Evolutionary conservation across 805 yeast genomes (phyloP).

Genomic region (Crinitomyces ghanaensis): DNA sequence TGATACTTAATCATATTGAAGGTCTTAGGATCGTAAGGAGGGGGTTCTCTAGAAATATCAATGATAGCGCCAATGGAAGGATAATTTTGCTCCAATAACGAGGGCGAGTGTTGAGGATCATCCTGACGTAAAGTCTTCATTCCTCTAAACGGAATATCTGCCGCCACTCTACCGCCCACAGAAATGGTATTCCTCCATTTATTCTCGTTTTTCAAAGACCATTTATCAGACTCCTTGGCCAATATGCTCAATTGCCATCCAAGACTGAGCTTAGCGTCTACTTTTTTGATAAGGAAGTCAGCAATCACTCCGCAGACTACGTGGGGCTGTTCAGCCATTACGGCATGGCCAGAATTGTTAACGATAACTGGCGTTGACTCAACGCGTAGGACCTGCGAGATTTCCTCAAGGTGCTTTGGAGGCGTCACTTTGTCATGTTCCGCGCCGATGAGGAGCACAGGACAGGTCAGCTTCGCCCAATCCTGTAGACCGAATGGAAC

Average conservation of each 20-base stretch:
- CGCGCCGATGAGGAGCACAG: constrained; percentile 50
- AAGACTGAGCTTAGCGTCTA: constrained; percentile 47
- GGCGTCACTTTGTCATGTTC: constrained; percentile 48
- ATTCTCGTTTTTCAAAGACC: constrained; percentile 67
- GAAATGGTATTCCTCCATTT: constrained; percentile 54
- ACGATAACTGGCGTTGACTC: constrained; percentile 27
- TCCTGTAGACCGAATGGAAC: constrained; percentile 34
- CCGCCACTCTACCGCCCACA: constrained; percentile 28
- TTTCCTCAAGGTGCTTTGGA: constrained; percentile 21
- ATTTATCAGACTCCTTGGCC: constrained; percentile 48
- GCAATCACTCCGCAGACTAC: constrained; percentile 48
- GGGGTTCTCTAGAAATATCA: constrained; percentile 53
- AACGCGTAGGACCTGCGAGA: constrained; percentile 19
- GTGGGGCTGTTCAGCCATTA: constrained; percentile 54
- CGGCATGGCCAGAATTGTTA: constrained; percentile 49
- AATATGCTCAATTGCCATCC: constrained; percentile 56
- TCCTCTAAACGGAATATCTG: constrained; percentile 46
- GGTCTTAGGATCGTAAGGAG: constrained; percentile 55
- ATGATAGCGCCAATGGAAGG: constrained; percentile 47
- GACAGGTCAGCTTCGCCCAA: constrained; percentile 30
- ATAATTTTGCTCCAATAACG: constrained; percentile 36
- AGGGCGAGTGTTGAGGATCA: constrained; percentile 51
- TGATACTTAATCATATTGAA: constrained; percentile 45
- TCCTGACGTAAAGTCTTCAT: constrained; percentile 66
- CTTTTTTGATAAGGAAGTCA: constrained; percentile 40